A percentile compares a stretch with the other conserved stretches of the same genome.
Evolutionary conservation across 2,329 filamentous ascomycete genomes (phyloP).

Genomic region (Ophiostoma australiae): DNA sequence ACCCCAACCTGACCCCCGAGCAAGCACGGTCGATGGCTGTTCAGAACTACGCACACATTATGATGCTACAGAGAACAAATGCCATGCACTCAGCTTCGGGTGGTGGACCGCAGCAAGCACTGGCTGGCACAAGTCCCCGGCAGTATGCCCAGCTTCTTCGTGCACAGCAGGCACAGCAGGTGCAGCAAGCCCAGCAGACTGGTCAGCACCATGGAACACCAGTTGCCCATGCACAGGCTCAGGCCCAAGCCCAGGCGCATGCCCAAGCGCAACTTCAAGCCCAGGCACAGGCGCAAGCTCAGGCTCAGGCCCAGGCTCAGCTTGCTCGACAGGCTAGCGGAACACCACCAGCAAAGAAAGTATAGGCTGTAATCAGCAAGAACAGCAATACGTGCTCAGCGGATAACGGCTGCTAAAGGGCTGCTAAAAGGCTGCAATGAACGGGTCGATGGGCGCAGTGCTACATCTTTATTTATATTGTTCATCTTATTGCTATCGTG

Average conservation of each 20-base stretch:
- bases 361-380: not conserved
- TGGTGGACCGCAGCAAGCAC: constrained; percentile 43
- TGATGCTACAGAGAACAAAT: constrained; percentile 45
- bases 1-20: constrained; percentile 48
- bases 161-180: constrained; percentile 48
- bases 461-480: not conserved
- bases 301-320: constrained; percentile 15
- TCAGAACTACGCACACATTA: constrained; percentile 45
- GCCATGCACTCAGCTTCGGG: constrained; percentile 55
- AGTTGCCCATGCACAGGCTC: constrained; percentile 39
- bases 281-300: constrained; percentile 34
- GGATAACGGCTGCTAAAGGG: not conserved
- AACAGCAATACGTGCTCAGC: too few relatives aligned
- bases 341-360: not conserved
- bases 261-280: constrained; percentile 16
- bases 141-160: constrained; percentile 56
- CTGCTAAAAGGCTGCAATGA: too few relatives aligned
- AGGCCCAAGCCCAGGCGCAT: constrained; percentile 33
- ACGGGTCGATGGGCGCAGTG: not conserved
- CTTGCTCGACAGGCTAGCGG: constrained; percentile 20
- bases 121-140: constrained; percentile 50
- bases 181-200: constrained; percentile 32
- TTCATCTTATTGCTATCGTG: not conserved
- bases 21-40: constrained; percentile 49
- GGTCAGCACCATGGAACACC: constrained; percentile 41